Conservation (phyloP, 805 yeast genomes). For the Schwanniomyces yamadae region DNA sequence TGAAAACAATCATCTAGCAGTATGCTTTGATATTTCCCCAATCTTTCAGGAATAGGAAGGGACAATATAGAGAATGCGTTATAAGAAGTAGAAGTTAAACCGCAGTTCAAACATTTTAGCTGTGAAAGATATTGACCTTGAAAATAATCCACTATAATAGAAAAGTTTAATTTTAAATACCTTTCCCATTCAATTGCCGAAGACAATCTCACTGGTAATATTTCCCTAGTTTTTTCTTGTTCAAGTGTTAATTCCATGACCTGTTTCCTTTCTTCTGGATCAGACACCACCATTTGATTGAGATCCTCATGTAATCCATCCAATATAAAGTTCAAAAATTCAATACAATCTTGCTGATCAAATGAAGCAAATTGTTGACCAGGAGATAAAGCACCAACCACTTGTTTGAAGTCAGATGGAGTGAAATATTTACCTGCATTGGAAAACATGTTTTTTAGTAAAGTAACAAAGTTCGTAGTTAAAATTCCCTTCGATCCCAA, state of each 20-base stretch:
- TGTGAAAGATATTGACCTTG: conserved; percentile 90
- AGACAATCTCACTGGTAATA: conserved; percentile 72
- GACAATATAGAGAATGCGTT: conserved; percentile 78
- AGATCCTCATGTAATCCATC: conserved; percentile 84
- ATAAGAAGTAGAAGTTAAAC: conserved; percentile 78
- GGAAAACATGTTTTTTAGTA: conserved; percentile 54
- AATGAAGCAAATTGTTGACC: conserved; percentile 56
- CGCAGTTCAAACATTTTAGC: conserved; percentile 70
- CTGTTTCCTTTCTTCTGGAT: conserved; percentile 30
- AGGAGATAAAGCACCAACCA: conserved; percentile 65
- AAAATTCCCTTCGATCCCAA: conserved; percentile 81
- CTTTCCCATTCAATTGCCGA: conserved; percentile 92
- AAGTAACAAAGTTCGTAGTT: conserved; percentile 63
- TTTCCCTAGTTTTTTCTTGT: conserved; percentile 73
- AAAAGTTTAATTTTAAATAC: conserved; percentile 73
- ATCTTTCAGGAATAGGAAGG: conserved; percentile 67
- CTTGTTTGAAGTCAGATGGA: conserved; percentile 64
- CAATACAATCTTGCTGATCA: conserved; percentile 86
- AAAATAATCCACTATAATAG: conserved; percentile 75
- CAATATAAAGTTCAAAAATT: conserved; percentile 69
- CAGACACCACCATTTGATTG: conserved; percentile 53
- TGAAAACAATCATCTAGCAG: conserved; percentile 66
- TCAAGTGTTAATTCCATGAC: conserved; percentile 50
- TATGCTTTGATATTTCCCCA: conserved; percentile 21
- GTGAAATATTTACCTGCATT: conserved; percentile 48